Base-by-base conservation (phyloP, 129 eudicot genomes). In the Pittosporum tobira region DNA sequence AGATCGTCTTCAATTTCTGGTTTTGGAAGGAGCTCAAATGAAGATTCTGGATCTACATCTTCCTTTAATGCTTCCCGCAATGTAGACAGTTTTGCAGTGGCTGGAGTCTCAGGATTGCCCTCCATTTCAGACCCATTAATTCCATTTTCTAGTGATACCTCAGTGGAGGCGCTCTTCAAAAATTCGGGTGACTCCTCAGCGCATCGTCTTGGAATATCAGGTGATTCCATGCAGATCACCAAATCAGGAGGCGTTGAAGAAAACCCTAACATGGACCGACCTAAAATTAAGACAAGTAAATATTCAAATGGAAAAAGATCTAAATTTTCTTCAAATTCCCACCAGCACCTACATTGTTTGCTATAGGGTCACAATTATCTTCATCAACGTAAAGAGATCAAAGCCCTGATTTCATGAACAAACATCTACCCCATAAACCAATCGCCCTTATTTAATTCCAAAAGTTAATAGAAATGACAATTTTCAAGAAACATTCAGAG, bases 141-240 rank as follows among this genome's bases (percentile, higher is more conserved):
- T 48, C 88, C 94, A 45, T 89, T 74, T 60, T 89, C 95, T 36
- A 89, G 76, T 43, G 97, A 89, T 18, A 88, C 78, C 75, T 76
- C 88, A 26, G 78, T 51, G 53, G 81, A 78, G 61, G 75, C 59
- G 16, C 67, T 78, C 60, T 46, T 74, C 57, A 60, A 62, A 58
- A 64, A 58, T 24, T 69, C 68, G 62, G 88, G 82, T 27, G 94
- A 82, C 62, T 65, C 70, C 53, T 62, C 75, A 47, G 45, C 64
- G 37, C 62, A 68, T 25, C 26, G 71, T 19, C 21, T 61, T 63
- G 77, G 76, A 51, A 78, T 70, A 48, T 80, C 94, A 4, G 97
- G 95, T 13, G 89, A 90, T 59, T 77, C 88, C 11, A 65, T 57
- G 44, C 88, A 78, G 49, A 80, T 45, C 15, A 85, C 89, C 62